Conservation (phyloP, 805 yeast species). For the Candida suzukii region DNA sequence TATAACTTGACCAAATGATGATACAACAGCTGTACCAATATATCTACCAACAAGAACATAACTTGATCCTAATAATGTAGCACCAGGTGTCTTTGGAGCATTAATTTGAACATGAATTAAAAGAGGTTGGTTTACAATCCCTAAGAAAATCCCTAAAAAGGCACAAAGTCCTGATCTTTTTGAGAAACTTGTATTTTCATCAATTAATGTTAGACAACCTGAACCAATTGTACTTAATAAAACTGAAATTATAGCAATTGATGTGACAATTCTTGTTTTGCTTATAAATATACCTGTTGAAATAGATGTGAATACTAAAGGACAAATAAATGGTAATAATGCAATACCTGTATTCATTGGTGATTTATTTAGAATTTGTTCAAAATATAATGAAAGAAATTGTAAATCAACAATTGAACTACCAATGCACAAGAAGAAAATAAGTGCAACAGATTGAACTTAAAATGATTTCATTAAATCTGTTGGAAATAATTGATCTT, state of each 20-base stretch:
- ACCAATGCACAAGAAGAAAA: constrained; percentile 29
- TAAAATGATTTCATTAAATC: constrained; percentile 27
- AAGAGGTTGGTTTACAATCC: constrained; percentile 37
- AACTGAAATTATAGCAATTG: constrained; percentile 29
- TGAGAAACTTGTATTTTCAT: constrained; percentile 27
- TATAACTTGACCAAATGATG: constrained; percentile 33
- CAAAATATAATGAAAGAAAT: constrained; percentile 40
- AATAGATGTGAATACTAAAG: constrained; percentile 33
- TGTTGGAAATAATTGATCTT: constrained; percentile 39
- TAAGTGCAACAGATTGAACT: constrained; percentile 31
- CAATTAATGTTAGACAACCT: constrained; percentile 37
- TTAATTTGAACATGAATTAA: constrained; percentile 37
- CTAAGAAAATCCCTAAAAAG: constrained; percentile 37
- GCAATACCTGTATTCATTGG: constrained; percentile 41
- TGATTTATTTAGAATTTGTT: constrained; percentile 33
- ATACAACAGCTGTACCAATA: constrained; percentile 38
- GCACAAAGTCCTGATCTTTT: constrained; percentile 38
- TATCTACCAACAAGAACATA: constrained; percentile 36
- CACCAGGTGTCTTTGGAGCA: constrained; percentile 46
- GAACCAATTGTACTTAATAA: constrained; percentile 32
- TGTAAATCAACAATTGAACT: constrained; percentile 32
- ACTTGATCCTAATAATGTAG: constrained; percentile 40
- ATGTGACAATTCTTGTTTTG: constrained; percentile 33
- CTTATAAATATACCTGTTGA: constrained; percentile 31
- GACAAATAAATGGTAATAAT: constrained; percentile 34